Percentiles rank a stretch among this genome's conserved stretches.
phyloP scores from a whole-genome alignment of 495 filamentous ascomycete genomes.

The Margaritispora aquatica region DNA sequence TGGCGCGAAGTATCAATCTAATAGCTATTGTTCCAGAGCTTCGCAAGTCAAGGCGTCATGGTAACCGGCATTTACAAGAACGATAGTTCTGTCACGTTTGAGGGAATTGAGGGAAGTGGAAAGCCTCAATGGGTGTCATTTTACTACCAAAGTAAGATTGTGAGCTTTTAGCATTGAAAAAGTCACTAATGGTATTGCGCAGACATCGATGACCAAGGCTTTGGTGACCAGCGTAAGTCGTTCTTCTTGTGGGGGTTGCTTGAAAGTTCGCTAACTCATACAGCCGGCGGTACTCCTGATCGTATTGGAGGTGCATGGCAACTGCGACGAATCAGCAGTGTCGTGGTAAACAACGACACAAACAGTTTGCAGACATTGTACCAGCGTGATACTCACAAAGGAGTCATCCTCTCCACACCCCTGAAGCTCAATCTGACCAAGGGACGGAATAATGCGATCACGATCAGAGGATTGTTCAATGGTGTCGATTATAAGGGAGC shows the following conservation, averaged over 20 bases:
- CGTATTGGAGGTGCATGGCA: slow-evolving; percentile 37
- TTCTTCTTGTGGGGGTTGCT: not conserved
- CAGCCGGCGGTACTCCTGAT: slow-evolving; percentile 28
- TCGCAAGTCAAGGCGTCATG: slow-evolving; percentile 37
- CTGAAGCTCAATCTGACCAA: slow-evolving; percentile 31
- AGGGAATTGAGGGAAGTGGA: slow-evolving; percentile 38
- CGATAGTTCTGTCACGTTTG: slow-evolving; percentile 44
- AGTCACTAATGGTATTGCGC: too few species aligned
- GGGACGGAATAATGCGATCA: slow-evolving; percentile 35
- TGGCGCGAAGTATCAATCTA: too few species aligned
- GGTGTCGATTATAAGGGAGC: slow-evolving; percentile 35
- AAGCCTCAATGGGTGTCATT: slow-evolving; percentile 50
- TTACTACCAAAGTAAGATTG: slow-evolving; percentile 41
- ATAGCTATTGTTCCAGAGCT: slow-evolving; percentile 26
- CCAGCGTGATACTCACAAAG: slow-evolving; percentile 40
- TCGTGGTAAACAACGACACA: slow-evolving; percentile 33
- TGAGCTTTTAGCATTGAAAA: too few species aligned
- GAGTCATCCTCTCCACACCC: slow-evolving; percentile 36
- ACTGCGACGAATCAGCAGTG: slow-evolving; percentile 36
- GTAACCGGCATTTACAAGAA: slow-evolving; percentile 44
- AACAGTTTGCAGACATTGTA: slow-evolving; percentile 32
- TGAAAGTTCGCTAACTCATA: not conserved
- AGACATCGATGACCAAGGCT: slow-evolving; percentile 38
- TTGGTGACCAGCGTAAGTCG: slow-evolving; percentile 32
- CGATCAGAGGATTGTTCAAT: slow-evolving; percentile 35